Evolutionary conservation across 2,329 filamentous ascomycete genomes (phyloP), one percentile per base, ranked within the genome.

Genomic region (Passalora sequoiae): DNA sequence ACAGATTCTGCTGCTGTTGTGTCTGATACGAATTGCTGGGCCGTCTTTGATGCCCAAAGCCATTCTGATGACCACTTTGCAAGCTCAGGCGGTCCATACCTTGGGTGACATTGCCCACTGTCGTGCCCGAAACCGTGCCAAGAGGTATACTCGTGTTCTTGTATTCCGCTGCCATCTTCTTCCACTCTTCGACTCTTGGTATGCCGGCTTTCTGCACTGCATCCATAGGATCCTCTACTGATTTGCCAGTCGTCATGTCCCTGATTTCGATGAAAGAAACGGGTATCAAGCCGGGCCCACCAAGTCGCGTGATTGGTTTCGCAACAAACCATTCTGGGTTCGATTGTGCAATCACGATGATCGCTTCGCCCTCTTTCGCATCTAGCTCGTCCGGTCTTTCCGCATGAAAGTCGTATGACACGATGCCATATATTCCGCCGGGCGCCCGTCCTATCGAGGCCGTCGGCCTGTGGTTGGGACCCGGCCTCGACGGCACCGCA

Each of bases 271-370:
- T 87, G 64, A 95, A 97, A 0, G 89, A 94, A 22, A 97, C 91
- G 2, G 92, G 92, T 54, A 98, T 97, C 57, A 98, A 70, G 29
- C 92, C 92, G 1, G 92, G 92, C 1, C 92, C 92, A 31, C 92
- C 92, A n/a, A 98, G 75, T 54, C 92, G 78, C 50, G 89, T 91
- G 63, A 98, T 98, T n/a, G 92, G 92, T 69, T 98, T 98, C 38
- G 92, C 92, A 49, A 98, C 91, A 61, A 97, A 97, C 92, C 92
- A 98, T 67, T 98, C 92, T 4, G 91, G 88, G 60, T 97, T 97
- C 5, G 91, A 97, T 66, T 97, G 92, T 32, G 92, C 92, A 63
- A 97, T 97, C 42, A 98, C 89, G 54, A 98, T 96, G 61, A 98
- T 96, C 40, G 89, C 87, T 68, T 98, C 92, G 45, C 89, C 91